Base-by-base conservation (phyloP, 1,139 yeast genomes). In the Meyerozyma sp. region DNA sequence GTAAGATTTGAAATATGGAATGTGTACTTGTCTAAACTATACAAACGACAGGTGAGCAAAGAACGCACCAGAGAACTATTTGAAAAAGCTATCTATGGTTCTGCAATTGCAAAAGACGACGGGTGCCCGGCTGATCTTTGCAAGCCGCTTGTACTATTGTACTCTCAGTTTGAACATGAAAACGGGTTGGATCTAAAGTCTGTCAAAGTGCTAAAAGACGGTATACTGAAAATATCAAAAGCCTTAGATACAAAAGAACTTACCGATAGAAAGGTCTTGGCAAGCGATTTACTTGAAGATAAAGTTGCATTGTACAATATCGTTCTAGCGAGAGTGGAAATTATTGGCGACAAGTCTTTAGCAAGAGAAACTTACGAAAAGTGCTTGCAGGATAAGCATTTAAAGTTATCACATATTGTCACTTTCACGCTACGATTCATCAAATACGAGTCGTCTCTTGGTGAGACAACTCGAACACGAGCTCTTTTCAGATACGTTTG, bases 51-150 rank as follows among this genome's bases (percentile, higher is more conserved):
- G 1, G 52, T 79, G 18, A 56, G 63, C 4, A 47, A 57, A 0
- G 96, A 88, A 52, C 66, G 88, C 47, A 63, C 86, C 5, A 66
- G 95, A 35, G 95, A 87, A 49, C 56, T 86, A 16, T 89, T 87
- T 61, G 95, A 88, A 44, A 81, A 81, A 40, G 58, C 82, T 37
- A 41, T 69, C 10, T 45, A 46, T 32, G 55, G 56, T 23, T 25
- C 49, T 32, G 48, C 46, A 79, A 5, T 55, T 77, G 30, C 69
- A 61, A 26, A 61, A 59, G 5, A 10, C 11, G 34, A 27, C 45
- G 43, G 43, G 13, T 75, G 85, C 47, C 86, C 88, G 0, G 55
- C 73, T 0, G 63, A 48, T 14, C 68, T 49, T 21, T 61, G 73
- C 26, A 77, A 77, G 46, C 63, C 79, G 0, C 66, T 88, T 1